Evolutionary conservation across 2,329 filamentous ascomycete genomes (phyloP).

Genomic region (Venturia oleaginea): DNA sequence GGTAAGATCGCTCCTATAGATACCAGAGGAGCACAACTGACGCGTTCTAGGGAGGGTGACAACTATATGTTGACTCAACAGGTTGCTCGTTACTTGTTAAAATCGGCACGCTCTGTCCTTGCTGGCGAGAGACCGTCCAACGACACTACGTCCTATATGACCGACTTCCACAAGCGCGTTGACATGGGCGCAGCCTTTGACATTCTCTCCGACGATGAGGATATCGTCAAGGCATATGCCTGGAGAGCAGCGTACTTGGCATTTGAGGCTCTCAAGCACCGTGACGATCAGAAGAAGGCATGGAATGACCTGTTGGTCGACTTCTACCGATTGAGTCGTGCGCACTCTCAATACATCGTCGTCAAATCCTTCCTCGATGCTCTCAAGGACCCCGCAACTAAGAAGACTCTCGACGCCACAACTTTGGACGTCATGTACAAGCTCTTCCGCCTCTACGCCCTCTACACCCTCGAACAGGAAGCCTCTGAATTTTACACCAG

Average conservation of each 20-base stretch:
- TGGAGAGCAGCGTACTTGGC: slow-evolving; percentile 68
- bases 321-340: slow-evolving; percentile 67
- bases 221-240: slow-evolving; percentile 64
- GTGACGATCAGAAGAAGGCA: slow-evolving; percentile 64
- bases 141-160: slow-evolving; percentile 59
- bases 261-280: slow-evolving; percentile 66
- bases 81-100: slow-evolving; percentile 67
- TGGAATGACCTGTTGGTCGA: slow-evolving; percentile 73
- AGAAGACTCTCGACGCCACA: slow-evolving; percentile 18
- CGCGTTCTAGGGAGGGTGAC: slow-evolving; percentile 51
- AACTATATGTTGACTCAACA: slow-evolving; percentile 80
- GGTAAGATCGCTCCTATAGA: slow-evolving; percentile 28
- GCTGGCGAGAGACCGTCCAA: slow-evolving; percentile 54
- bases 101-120: slow-evolving; percentile 62
- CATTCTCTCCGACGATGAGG: slow-evolving; percentile 57
- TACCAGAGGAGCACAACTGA: slow-evolving; percentile 40
- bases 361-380: slow-evolving; percentile 71
- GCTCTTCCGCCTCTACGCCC: slow-evolving; percentile 56
- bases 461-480: slow-evolving; percentile 60
- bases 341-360: slow-evolving; percentile 67
- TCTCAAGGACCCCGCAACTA: slow-evolving; percentile 50
- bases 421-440: slow-evolving; percentile 46
- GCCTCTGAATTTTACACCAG: slow-evolving; percentile 65
- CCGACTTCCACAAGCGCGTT: slow-evolving; percentile 53
- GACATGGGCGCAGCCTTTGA: slow-evolving; percentile 68